Base-by-base conservation (phyloP, 352 stramenopile species). In the Globisporangium cederbergense region DNA sequence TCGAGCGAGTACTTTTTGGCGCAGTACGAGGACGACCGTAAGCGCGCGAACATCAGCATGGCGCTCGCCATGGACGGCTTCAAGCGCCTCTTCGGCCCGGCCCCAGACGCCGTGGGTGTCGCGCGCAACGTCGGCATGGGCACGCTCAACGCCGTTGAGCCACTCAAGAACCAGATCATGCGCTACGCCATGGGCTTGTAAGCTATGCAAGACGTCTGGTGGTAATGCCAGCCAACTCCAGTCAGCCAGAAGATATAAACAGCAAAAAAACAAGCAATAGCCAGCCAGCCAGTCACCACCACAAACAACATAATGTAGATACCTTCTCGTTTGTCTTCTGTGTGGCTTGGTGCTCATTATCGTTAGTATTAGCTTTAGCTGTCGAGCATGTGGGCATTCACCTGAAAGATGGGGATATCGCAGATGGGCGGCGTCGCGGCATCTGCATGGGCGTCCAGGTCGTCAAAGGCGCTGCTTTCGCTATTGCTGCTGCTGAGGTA, bases 141-240 rank as follows among this genome's bases (percentile, higher is more conserved):
- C 62, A 81, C 84, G 56, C 75, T 96, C 62, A 95, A 96, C 70
- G 83, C 87, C 40, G 79, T 93, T 45, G 83, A 92, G 66, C 86
- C 87, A 54, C 77, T 96, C 60, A 96, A 96, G 87, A 81, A 93
- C 73, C 78, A 94, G 73, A 93, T 95, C 74, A 92, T 94, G 81
- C 83, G 83, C 68, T 95, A 95, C 71, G 87, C 87, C 11, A 95
- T 94, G 85, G 87, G 87, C 38, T 68, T 95, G 70, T 94, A 90
- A 75, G 60, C 16, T 28, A 28, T 28, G 25, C 25, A 28, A 28
- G 25, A 28, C 25, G 25, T 28, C 25, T 28, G 25, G 25, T 28
- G 25, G 25, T 18, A 53, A 34, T 20, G 22, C 42, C 42, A 47
- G 16, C 20, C 49, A 54, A 13, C 1, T 11, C 16, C 10, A 62